phyloP scores from a whole-genome alignment of 768 basidiomycete species.

The Lyophyllum shimeji region DNA sequence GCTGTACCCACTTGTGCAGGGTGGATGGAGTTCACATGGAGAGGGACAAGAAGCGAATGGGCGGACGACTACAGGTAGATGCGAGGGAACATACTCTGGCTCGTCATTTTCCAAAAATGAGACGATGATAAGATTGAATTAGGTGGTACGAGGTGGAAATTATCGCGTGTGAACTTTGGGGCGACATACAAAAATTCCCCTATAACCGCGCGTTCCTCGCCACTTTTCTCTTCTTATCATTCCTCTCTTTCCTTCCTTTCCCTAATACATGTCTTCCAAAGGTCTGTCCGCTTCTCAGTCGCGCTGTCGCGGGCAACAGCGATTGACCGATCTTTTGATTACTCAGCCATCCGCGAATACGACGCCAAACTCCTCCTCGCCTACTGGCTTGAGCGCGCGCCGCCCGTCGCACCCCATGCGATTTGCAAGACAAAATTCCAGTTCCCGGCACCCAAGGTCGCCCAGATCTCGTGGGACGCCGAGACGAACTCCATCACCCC shows the following conservation, averaged over 20 bases:
- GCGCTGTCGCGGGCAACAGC: constrained; percentile 6
- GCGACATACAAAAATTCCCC: constrained; percentile 18
- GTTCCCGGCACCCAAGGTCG: constrained; percentile 72
- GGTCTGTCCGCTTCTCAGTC: constrained; percentile 20
- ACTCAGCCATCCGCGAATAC: constrained; percentile 84
- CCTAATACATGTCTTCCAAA: constrained; percentile 44
- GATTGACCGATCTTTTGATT: constrained; percentile 2
- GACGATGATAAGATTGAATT: constrained; percentile 13
- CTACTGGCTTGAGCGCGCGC: constrained; percentile 94
- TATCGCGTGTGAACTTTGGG: constrained; percentile 27
- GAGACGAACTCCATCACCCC: constrained; percentile 56
- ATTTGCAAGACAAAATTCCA: constrained; percentile 56
- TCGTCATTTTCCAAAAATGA: constrained; percentile 4
- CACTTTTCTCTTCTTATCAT: constrained; percentile 11
- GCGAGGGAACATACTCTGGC: neutral
- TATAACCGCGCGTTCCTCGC: constrained; percentile 17
- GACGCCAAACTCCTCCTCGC: constrained; percentile 97
- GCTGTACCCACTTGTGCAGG: neutral
- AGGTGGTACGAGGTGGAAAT: constrained; percentile 18
- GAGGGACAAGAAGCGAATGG: neutral
- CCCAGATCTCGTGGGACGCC: constrained; percentile 86
- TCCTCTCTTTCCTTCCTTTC: constrained; percentile 19
- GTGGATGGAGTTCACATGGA: neutral
- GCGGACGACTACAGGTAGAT: neutral
- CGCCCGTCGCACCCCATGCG: constrained; percentile 67